Percentiles rank a stretch among this genome's conserved stretches.
phyloP scores from a whole-genome alignment of 495 filamentous ascomycete genomes.

The Parmelia sp. region DNA sequence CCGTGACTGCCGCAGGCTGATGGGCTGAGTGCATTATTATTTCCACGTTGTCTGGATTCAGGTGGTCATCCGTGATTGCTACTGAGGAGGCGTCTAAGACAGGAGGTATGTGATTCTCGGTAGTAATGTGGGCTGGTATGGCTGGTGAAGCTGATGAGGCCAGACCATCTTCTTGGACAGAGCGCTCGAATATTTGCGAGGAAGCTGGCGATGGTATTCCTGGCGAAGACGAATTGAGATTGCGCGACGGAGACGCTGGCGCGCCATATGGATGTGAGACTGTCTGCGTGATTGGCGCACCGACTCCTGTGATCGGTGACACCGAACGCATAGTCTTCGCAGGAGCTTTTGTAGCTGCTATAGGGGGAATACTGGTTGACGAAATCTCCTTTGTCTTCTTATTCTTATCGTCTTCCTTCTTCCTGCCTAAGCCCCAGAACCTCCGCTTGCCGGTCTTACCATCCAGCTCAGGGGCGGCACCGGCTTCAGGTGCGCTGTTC shows the following conservation, averaged over 20 bases:
- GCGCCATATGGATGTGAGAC: conserved; percentile 38
- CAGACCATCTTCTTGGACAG: conserved; percentile 71
- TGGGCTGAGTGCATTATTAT: conserved; percentile 79
- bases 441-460: conserved; percentile 32
- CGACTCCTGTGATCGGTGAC: conserved; percentile 22
- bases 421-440: conserved; percentile 62
- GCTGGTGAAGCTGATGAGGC: conserved; percentile 61
- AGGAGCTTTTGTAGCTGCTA: conserved; percentile 22
- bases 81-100: conserved; percentile 82
- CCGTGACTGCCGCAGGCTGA: conserved; percentile 62
- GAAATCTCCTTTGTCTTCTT: conserved; percentile 35
- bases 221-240: conserved; percentile 50
- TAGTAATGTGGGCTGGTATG: conserved; percentile 82
- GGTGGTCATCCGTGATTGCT: conserved; percentile 73
- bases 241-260: conserved; percentile 45
- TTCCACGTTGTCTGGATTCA: conserved; percentile 76
- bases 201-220: conserved; percentile 58
- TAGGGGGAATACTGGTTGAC: conserved; percentile 26
- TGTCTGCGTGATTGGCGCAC: conserved; percentile 33
- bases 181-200: conserved; percentile 89
- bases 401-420: conserved; percentile 47
- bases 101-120: conserved; percentile 86
- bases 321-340: conserved; percentile 20
- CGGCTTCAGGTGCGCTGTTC: conserved; percentile 24
- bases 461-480: conserved; percentile 25